phyloP scores from a whole-genome alignment of 1,284 basidiomycete species.

The Ceratobasidium sp. region DNA sequence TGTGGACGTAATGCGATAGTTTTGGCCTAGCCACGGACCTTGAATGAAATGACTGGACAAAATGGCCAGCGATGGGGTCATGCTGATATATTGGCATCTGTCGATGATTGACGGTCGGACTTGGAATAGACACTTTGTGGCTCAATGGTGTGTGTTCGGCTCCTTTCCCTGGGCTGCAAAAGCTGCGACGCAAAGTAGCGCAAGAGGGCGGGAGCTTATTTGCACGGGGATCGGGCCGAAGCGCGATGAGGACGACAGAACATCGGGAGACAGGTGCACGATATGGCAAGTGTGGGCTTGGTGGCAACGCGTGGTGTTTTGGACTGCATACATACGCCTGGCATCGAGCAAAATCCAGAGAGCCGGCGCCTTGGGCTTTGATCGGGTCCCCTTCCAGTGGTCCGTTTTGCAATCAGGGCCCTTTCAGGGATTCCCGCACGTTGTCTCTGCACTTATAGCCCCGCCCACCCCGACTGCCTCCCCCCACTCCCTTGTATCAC shows the following conservation, averaged over 20 bases:
- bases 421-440: neutral
- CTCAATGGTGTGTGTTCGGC: neutral
- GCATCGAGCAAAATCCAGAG: constrained; percentile 15
- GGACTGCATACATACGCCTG: neutral
- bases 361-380: constrained; percentile 1
- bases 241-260: neutral
- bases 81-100: neutral
- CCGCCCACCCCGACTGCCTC: constrained; percentile 6
- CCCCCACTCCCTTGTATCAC: neutral
- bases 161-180: neutral
- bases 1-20: neutral
- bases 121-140: constrained; percentile 1
- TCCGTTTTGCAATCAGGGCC: constrained; percentile 8
- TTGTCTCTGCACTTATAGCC: constrained; percentile 21
- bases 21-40: neutral
- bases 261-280: constrained; percentile 8
- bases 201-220: constrained; percentile 14
- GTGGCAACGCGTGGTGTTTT: neutral
- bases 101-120: neutral
- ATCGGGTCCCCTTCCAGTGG: constrained; percentile 2
- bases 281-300: constrained; percentile 5
- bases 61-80: neutral
- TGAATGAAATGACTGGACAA: neutral
- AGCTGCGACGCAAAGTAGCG: neutral
- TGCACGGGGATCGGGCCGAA: constrained; percentile 30